Evolutionary conservation across 108 stramenopile species (phyloP).

Genomic region (Schizochytrium sp.): DNA sequence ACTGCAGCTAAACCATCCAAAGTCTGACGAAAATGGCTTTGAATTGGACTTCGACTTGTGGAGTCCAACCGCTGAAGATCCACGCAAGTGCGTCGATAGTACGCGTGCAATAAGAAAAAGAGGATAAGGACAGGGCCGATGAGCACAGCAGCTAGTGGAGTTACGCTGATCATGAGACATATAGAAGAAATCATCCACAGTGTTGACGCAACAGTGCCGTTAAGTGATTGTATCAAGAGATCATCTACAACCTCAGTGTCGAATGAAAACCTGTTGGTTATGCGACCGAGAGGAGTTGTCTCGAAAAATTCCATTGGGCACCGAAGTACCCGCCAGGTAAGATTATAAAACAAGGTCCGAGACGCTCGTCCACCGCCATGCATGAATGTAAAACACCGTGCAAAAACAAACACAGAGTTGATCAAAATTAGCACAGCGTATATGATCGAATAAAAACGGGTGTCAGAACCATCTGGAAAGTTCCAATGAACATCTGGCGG

Average conservation of each 20-base stretch:
- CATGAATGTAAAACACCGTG: neutral
- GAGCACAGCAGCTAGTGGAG: slow-evolving; percentile 50
- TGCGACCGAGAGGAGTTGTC: slow-evolving; percentile 90
- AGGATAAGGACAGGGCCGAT: slow-evolving; percentile 61
- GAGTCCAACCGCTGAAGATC: slow-evolving; percentile 77
- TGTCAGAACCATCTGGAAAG: neutral
- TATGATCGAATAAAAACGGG: neutral
- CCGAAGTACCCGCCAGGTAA: slow-evolving; percentile 74
- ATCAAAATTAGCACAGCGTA: neutral
- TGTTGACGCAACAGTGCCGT: slow-evolving; percentile 33
- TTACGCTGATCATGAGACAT: slow-evolving; percentile 61
- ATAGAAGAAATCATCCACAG: slow-evolving; percentile 57
- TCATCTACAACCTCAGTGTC: slow-evolving; percentile 84
- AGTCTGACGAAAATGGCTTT: slow-evolving; percentile 74
- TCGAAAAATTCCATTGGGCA: slow-evolving; percentile 92
- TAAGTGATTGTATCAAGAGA: slow-evolving; percentile 23
- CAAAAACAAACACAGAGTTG: neutral
- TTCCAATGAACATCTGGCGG: neutral
- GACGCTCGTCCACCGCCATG: slow-evolving; percentile 21
- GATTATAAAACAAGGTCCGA: slow-evolving; percentile 50
- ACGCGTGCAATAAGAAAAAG: slow-evolving; percentile 64
- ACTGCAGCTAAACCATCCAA: slow-evolving; percentile 73
- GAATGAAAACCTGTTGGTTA: slow-evolving; percentile 91
- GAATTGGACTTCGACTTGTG: slow-evolving; percentile 68
- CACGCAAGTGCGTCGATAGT: slow-evolving; percentile 68